Conservation (phyloP, 1,139 yeast species). For the Yamadazyma jaroonii region DNA sequence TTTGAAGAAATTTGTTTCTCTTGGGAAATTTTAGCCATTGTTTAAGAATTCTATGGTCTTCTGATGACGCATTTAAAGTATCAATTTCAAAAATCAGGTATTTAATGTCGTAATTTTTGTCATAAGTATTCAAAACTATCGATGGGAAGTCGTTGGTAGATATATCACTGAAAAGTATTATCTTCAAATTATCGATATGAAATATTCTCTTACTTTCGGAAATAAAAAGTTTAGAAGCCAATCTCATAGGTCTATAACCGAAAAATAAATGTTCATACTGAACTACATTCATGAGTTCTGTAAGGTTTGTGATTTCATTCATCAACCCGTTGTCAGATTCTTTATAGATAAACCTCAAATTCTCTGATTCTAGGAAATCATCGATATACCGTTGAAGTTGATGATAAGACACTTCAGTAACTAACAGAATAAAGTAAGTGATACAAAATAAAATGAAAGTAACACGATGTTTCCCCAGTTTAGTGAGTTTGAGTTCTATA, state of each 20-base stretch:
- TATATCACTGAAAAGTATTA: constrained; percentile 9
- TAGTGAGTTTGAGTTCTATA: constrained; percentile 46
- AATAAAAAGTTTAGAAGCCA: constrained; percentile 6
- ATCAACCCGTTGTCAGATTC: constrained; percentile 6
- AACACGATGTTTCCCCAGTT: constrained; percentile 28
- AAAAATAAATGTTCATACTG: constrained; percentile 8
- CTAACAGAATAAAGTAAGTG: constrained; percentile 19
- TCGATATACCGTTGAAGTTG: constrained; percentile 24
- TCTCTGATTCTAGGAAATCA: constrained; percentile 11
- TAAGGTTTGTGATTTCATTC: constrained; percentile 10
- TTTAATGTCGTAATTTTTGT: constrained; percentile 18
- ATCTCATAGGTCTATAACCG: constrained; percentile 10
- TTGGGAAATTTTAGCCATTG: not conserved
- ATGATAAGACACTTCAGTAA: constrained; percentile 4
- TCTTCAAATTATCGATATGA: constrained; percentile 8
- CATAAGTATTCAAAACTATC: constrained; percentile 5
- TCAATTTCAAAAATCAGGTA: constrained; percentile 15
- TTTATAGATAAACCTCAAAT: constrained; percentile 9
- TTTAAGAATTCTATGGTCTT: not conserved
- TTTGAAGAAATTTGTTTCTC: not conserved
- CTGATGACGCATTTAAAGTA: not conserved
- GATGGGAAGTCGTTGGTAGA: not conserved
- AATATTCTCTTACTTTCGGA: constrained; percentile 11
- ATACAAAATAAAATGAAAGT: constrained; percentile 9
- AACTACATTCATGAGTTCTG: constrained; percentile 10